Conservation (phyloP, 1,284 basidiomycete species). For the Pterulicium gracile region DNA sequence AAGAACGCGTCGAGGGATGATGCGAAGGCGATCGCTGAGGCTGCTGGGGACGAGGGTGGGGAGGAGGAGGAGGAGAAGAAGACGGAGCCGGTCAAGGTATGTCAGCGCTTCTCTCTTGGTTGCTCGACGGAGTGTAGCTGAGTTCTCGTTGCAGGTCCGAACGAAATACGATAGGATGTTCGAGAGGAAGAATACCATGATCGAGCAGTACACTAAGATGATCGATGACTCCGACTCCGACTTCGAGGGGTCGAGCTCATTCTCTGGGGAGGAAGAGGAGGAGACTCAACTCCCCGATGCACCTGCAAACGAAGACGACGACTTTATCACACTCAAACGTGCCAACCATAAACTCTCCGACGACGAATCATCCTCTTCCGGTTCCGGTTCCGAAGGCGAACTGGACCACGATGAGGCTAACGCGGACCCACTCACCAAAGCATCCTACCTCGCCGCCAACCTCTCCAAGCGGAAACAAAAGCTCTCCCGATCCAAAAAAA, state of each 20-base stretch:
- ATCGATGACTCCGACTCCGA: conserved; percentile 53
- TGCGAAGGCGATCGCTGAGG: conserved; percentile 26
- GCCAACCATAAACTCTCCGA: conserved; percentile 71
- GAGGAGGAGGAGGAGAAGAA: conserved; percentile 15
- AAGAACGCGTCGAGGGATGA: conserved; percentile 57
- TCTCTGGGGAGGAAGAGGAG: too few species aligned
- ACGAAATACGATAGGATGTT: conserved; percentile 99
- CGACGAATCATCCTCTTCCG: conserved; percentile 18
- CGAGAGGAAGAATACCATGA: conserved; percentile 89
- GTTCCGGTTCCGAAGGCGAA: conserved; percentile 25
- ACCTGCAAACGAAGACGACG: conserved; percentile 41
- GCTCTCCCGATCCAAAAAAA: conserved; percentile 55
- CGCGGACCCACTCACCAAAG: too few species aligned
- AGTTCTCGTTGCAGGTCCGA: conserved; percentile 38
- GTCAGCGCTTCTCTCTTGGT: too few species aligned
- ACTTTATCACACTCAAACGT: conserved; percentile 91
- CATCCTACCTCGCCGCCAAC: conserved; percentile 11
- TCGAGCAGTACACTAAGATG: conserved; percentile 87
- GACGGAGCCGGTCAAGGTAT: conserved; percentile 7
- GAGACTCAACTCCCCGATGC: neutral
- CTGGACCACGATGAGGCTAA: conserved; percentile 28
- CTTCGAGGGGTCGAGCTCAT: conserved; percentile 19
- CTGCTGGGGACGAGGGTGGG: conserved; percentile 20
- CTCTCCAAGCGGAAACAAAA: conserved; percentile 38
- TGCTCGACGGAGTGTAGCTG: conserved; percentile 1